Percentiles rank a stretch among this genome's conserved stretches.
These are phyloP conservation scores for Boletellus deceptivus DNA, from an alignment of 1,284 basidiomycete genomes.

Conservation along the genomic window DNA sequence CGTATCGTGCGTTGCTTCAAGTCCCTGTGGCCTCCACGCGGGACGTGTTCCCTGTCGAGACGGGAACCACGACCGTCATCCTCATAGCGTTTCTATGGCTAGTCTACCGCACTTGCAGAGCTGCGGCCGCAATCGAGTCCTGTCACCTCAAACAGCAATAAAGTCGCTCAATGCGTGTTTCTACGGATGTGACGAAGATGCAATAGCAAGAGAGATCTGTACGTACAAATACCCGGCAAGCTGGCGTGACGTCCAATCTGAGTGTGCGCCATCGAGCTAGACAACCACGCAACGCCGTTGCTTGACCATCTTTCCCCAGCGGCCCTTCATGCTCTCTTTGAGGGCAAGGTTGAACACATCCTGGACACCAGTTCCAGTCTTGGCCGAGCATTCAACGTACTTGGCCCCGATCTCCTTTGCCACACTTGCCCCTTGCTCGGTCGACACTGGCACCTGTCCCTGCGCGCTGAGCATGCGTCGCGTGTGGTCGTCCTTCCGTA, in stretches of 20 bases:
- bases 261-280: constrained; percentile 34
- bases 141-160: constrained; percentile 28
- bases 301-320: constrained; percentile 72
- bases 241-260: constrained; percentile 6
- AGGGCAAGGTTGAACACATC: constrained; percentile 93
- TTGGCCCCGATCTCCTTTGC: constrained; percentile 93
- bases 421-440: constrained; percentile 76
- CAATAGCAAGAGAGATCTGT: constrained; percentile 29
- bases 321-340: constrained; percentile 79
- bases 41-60: constrained; percentile 26
- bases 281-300: constrained; percentile 77
- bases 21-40: constrained; percentile 26
- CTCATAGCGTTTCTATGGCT: constrained; percentile 30
- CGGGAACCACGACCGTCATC: constrained; percentile 24
- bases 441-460: constrained; percentile 80
- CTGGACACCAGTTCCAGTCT: constrained; percentile 84
- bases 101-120: constrained; percentile 18
- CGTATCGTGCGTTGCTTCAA: constrained; percentile 9
- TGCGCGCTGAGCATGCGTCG: constrained; percentile 92
- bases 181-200: constrained; percentile 15
- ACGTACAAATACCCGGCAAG: constrained; percentile 32
- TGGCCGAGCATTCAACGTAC: constrained; percentile 95
- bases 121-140: constrained; percentile 18
- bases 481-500: constrained; percentile 85
- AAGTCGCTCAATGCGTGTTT: constrained; percentile 5